These are phyloP conservation scores for Naganishia randhawae DNA, from an alignment of 768 basidiomycete genomes.

Conservation along the genomic window DNA sequence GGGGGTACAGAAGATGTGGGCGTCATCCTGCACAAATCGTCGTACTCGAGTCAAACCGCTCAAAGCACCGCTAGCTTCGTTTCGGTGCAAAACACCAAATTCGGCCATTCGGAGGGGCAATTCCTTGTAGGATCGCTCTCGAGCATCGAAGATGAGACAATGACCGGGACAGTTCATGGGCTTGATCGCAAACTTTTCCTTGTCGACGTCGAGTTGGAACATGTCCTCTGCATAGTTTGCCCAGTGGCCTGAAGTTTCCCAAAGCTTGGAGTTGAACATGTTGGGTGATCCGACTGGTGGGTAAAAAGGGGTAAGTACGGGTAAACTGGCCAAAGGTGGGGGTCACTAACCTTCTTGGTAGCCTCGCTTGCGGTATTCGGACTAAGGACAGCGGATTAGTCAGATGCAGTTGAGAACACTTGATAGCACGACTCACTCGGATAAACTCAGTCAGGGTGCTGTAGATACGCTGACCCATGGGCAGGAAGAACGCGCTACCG, in stretches of 20 bases:
- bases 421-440: slow-evolving; percentile 59
- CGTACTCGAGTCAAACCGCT: slow-evolving; percentile 89
- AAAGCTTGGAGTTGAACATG: slow-evolving; percentile 92
- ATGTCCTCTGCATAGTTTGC: slow-evolving; percentile 97
- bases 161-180: slow-evolving; percentile 99
- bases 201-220: slow-evolving; percentile 91
- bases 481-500: slow-evolving; percentile 92
- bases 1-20: slow-evolving; percentile 97
- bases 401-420: neutral
- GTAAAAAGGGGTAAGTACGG: slow-evolving; percentile 41
- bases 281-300: slow-evolving; percentile 88
- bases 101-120: slow-evolving; percentile 96
- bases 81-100: slow-evolving; percentile 94
- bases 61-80: slow-evolving; percentile 90
- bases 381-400: slow-evolving; percentile 53
- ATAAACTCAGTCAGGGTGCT: slow-evolving; percentile 86
- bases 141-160: slow-evolving; percentile 88
- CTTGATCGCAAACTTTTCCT: slow-evolving; percentile 91
- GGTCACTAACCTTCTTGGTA: slow-evolving; percentile 69
- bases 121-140: slow-evolving; percentile 90
- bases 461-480: slow-evolving; percentile 94
- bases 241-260: slow-evolving; percentile 98
- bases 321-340: neutral
- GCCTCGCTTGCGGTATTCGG: slow-evolving; percentile 89
- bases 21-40: slow-evolving; percentile 95